Evolutionary conservation across 139 green algal species (phyloP), one percentile per base, ranked within the genome.

Genomic region (Chlamydomonas schloesseri): DNA sequence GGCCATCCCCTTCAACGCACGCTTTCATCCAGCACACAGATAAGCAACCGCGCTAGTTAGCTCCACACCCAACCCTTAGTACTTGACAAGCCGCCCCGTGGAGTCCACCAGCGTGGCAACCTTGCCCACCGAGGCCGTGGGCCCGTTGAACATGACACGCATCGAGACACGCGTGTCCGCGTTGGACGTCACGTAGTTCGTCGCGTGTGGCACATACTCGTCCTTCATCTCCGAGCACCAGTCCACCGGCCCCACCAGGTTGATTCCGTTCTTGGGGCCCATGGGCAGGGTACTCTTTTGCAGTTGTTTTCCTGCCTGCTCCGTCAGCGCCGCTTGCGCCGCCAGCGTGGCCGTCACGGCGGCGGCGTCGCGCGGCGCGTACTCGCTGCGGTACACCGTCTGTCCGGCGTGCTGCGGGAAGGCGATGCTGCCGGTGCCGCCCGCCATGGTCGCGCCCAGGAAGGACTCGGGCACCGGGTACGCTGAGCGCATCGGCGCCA

Each of bases 381-480:
- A 89, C 24, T 82, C 36, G 58, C 5, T 33, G 37, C 84, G 75
- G 69, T 85, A 67, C n/a, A 50, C 47, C 8, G 84, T 89, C 1
- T 76, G 36, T 11, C 76, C 84, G 2, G 20, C 47, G 5, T 20
- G 46, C 69, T 36, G 50, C 26, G 84, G 84, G 55, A 89, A 89
- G 9, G 67, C 70, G 17, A n/a, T 14, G 29, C 42, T 33, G 24
- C 11, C 21, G 71, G 6, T 1, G 33, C 33, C 34, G 20, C 55
- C 18, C 55, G 55, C 18, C 8, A 50, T 50, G 42, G 42, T 50
- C 6, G 42, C 42, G 42, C 55, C 55, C 24, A 68, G 58, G 46
- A 85, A 91, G 36, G 58, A 62, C 50, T 80, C 70, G 3, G 88
- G 88, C 34, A 91, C 88, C 1, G 88, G 83, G 78, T 89, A 91